These are phyloP conservation scores for Termitomyces sp. DNA, from an alignment of 1,284 basidiomycete species.

Conservation along the genomic window DNA sequence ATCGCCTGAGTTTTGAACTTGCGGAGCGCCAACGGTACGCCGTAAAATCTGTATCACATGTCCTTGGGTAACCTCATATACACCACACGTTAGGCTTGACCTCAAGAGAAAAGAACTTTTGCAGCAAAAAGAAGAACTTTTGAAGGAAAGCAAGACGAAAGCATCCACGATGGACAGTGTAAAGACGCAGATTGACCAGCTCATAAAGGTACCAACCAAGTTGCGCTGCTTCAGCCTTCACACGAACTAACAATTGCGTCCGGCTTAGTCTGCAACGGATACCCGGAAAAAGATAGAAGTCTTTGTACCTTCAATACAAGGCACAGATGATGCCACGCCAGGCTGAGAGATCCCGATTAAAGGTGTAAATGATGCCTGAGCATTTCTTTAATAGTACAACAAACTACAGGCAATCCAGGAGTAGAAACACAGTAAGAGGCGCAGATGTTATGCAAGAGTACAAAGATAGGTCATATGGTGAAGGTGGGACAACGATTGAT, in stretches of 20 bases:
- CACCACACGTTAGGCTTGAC: slow-evolving; percentile 48
- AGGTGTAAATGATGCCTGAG: not conserved
- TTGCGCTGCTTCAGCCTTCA: slow-evolving; percentile 6
- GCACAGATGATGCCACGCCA: slow-evolving; percentile 20
- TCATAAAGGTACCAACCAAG: slow-evolving; percentile 56
- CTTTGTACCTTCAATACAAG: slow-evolving; percentile 46
- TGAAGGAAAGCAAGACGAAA: slow-evolving; percentile 68
- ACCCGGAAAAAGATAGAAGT: slow-evolving; percentile 72
- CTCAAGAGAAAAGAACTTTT: slow-evolving; percentile 58
- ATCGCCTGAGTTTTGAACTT: slow-evolving; percentile 75
- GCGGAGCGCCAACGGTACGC: slow-evolving; percentile 73
- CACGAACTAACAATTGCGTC: slow-evolving; percentile 9
- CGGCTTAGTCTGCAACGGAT: slow-evolving; percentile 55
- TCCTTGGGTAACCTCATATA: not conserved
- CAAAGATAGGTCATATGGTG: slow-evolving; percentile 8
- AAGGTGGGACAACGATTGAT: slow-evolving; percentile 6
- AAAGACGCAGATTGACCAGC: slow-evolving; percentile 64
- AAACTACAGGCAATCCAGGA: slow-evolving; percentile 18
- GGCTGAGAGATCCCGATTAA: slow-evolving; percentile 13
- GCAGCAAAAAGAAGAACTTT: slow-evolving; percentile 64
- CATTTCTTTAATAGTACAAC: slow-evolving; percentile 16
- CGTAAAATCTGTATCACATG: slow-evolving; percentile 17
- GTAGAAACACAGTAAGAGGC: slow-evolving; percentile 8
- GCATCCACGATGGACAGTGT: slow-evolving; percentile 65
- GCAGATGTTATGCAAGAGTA: slow-evolving; percentile 15